Conservation (phyloP, 2,329 filamentous ascomycete species). For the Zopfia rhizophila region DNA sequence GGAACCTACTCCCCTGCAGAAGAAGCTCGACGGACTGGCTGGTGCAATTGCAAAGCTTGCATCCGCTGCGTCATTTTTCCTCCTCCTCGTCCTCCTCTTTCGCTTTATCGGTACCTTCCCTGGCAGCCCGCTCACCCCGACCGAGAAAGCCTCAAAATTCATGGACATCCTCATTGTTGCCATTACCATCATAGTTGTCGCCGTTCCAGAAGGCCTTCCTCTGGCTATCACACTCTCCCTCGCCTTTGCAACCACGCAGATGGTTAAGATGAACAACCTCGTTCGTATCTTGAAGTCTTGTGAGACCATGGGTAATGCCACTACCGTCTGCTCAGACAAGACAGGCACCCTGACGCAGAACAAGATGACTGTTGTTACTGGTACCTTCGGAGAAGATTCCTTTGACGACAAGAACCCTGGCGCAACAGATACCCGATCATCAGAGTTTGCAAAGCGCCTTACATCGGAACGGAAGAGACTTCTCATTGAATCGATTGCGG, state of each 20-base stretch:
- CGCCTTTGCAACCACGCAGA: conserved; percentile 41
- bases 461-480: conserved; percentile 43
- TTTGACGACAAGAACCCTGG: conserved; percentile 65
- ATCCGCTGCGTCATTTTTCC: conserved; percentile 44
- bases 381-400: conserved; percentile 46
- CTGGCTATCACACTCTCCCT: conserved; percentile 41
- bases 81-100: conserved; percentile 53
- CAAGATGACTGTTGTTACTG: conserved; percentile 55
- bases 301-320: conserved; percentile 49
- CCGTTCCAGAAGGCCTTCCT: conserved; percentile 51
- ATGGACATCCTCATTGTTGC: conserved; percentile 53
- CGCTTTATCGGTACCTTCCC: conserved; percentile 47
- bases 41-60: conserved; percentile 63
- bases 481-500: conserved; percentile 37
- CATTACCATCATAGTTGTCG: conserved; percentile 53
- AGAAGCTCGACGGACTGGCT: conserved; percentile 63
- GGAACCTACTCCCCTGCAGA: conserved; percentile 64
- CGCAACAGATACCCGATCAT: conserved; percentile 53
- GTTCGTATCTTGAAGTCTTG: conserved; percentile 48
- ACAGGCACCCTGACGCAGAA: conserved; percentile 51
- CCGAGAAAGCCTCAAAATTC: conserved; percentile 48
- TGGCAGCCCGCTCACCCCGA: conserved; percentile 34
- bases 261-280: conserved; percentile 50
- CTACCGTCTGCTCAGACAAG: conserved; percentile 51
- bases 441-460: conserved; percentile 55